A percentile compares a stretch with the other conserved stretches of the same genome.
phyloP scores from a whole-genome alignment of 306 rosid species.

The Cucumis sativus region DNA sequence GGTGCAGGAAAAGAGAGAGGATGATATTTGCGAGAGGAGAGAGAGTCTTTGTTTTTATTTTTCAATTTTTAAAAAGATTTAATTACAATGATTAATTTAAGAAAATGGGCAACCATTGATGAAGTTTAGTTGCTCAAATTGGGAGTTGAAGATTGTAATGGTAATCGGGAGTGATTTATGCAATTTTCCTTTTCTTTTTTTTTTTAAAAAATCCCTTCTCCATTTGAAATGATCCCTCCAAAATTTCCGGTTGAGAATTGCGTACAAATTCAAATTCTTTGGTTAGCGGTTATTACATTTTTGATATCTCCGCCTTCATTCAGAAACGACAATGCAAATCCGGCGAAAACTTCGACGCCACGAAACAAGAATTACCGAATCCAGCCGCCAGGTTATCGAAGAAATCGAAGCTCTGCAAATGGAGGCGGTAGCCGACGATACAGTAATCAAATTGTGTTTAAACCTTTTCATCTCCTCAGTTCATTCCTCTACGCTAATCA shows the following conservation, averaged over 20 bases:
- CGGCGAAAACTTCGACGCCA: not conserved
- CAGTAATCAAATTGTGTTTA: not conserved
- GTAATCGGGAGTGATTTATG: no score
- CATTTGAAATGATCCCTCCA: not conserved
- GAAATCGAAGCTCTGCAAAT: slow-evolving; percentile 29
- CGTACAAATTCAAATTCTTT: not conserved
- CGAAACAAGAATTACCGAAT: not conserved
- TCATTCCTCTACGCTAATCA: not conserved
- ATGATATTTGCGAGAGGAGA: no score
- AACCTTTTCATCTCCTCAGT: not conserved
- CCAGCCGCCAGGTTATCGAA: slow-evolving; percentile 9
- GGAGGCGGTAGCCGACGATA: slow-evolving; percentile 17
- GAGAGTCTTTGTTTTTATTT: no score
- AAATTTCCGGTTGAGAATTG: not conserved
- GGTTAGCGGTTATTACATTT: not conserved
- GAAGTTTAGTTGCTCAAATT: no score
- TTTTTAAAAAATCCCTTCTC: no score
- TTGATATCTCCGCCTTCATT: not conserved
- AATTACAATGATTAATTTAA: no score
- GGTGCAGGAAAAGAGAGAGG: no score
- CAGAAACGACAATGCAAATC: not conserved
- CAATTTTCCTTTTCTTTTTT: no score
- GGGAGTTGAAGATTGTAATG: no score
- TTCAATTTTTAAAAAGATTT: no score
- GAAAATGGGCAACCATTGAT: no score